Base-by-base conservation (phyloP, 306 rosid species). In the Prosopis cineraria region DNA sequence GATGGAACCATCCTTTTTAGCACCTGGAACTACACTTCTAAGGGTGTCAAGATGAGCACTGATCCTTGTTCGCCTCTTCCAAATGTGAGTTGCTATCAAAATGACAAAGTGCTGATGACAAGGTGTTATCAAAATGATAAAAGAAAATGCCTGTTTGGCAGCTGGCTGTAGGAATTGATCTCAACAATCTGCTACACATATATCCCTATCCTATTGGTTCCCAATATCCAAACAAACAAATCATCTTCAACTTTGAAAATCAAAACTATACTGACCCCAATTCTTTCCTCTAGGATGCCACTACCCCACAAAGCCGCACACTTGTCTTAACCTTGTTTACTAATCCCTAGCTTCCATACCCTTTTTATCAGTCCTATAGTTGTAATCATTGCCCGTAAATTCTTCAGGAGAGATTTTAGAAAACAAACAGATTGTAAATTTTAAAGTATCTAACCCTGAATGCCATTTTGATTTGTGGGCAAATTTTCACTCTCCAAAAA, bases 1-100 rank as follows among this genome's bases (percentile, higher is more conserved):
- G 52, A 47, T 22, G 17, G 40, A 76, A 77, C 83, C 10, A 73
- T 89, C 94, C 97, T 91, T 91, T 40, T 65, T 81, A 53, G 92
- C 93, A 36, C 90, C 90, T 1, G 96, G 96, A 17, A 89, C 70
- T n/a, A n/a, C n/a, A n/a, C n/a, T n/a, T n/a, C n/a, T n/a, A n/a
- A n/a, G n/a, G n/a, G n/a, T n/a, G n/a, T n/a, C n/a, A n/a, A n/a
- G n/a, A n/a, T n/a, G n/a, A n/a, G n/a, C n/a, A n/a, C n/a, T n/a
- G n/a, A n/a, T n/a, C n/a, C n/a, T n/a, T n/a, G n/a, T n/a, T n/a
- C n/a, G n/a, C n/a, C n/a, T n/a, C n/a, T n/a, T n/a, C n/a, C n/a
- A n/a, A n/a, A n/a, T n/a, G n/a, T n/a, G n/a, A n/a, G n/a, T n/a
- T n/a, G n/a, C n/a, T n/a, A n/a, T n/a, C n/a, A n/a, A n/a, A n/a